Evolutionary conservation across 805 yeast genomes (phyloP).

Genomic region (Allodekkera sacchari): DNA sequence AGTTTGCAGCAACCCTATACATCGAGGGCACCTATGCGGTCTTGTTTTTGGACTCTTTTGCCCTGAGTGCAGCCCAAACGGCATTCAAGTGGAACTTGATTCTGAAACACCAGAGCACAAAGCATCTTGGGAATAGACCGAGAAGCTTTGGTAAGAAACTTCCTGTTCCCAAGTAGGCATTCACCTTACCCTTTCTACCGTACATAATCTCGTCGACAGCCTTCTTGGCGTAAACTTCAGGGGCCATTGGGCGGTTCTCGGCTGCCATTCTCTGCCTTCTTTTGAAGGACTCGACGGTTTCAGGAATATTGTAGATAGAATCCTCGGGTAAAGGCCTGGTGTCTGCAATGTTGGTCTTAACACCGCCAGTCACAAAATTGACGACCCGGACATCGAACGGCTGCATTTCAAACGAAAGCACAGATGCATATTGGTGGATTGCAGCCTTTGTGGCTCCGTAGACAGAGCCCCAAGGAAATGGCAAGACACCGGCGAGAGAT

Average conservation of each 20-base stretch:
- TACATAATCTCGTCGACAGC: slow-evolving; percentile 44
- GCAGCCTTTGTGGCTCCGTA: slow-evolving; percentile 72
- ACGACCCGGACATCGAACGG: slow-evolving; percentile 67
- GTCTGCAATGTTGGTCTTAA: slow-evolving; percentile 62
- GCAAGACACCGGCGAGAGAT: slow-evolving; percentile 53
- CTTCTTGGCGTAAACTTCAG: slow-evolving; percentile 47
- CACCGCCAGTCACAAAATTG: slow-evolving; percentile 71
- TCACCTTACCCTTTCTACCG: slow-evolving; percentile 31
- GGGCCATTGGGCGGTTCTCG: slow-evolving; percentile 48
- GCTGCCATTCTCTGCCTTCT: slow-evolving; percentile 52
- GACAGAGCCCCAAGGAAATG: slow-evolving; percentile 63
- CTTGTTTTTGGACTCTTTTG: too few species aligned
- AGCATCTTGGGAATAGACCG: slow-evolving; percentile 18
- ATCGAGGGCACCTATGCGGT: too few species aligned
- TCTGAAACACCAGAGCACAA: slow-evolving; percentile 18
- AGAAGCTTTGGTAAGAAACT: slow-evolving; percentile 12
- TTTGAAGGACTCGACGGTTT: slow-evolving; percentile 39
- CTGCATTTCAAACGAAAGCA: slow-evolving; percentile 56
- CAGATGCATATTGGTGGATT: slow-evolving; percentile 60
- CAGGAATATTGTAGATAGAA: slow-evolving; percentile 46
- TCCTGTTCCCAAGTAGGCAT: slow-evolving; percentile 48
- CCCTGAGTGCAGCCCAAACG: slow-evolving; percentile 23
- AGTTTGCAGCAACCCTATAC: too few species aligned
- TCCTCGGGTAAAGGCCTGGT: slow-evolving; percentile 47
- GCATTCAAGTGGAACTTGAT: slow-evolving; percentile 28